phyloP scores from a whole-genome alignment of 495 filamentous ascomycete genomes.

The Staphylotrichum longicolle region DNA sequence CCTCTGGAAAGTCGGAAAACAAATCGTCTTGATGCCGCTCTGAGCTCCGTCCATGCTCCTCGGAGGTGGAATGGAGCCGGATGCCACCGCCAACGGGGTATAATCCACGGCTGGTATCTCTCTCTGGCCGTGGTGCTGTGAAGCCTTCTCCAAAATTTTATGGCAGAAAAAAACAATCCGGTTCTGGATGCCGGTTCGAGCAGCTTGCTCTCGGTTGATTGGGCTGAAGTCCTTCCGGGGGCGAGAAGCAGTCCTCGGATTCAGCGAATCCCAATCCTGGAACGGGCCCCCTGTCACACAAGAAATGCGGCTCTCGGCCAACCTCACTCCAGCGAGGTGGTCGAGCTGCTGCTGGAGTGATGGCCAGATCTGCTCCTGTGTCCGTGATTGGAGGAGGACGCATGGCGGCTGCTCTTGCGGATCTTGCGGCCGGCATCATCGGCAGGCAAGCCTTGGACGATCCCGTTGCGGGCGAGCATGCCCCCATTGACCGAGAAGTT shows the following conservation, averaged over 20 bases:
- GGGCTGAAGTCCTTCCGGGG: constrained; percentile 12
- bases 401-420: constrained; percentile 45
- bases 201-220: constrained; percentile 13
- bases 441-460: constrained; percentile 82
- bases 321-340: constrained; percentile 51
- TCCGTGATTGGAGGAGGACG: constrained; percentile 42
- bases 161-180: constrained; percentile 32
- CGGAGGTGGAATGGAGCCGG: constrained; percentile 23
- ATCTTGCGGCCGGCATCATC: constrained; percentile 50
- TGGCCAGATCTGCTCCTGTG: constrained; percentile 43
- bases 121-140: constrained; percentile 35
- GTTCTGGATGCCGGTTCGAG: constrained; percentile 12
- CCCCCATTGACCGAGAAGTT: constrained; percentile 98
- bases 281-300: constrained; percentile 6
- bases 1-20: constrained; percentile 2
- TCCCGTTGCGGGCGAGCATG: constrained; percentile 77
- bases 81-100: constrained; percentile 28
- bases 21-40: constrained; percentile 17
- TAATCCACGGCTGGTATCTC: constrained; percentile 26
- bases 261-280: constrained; percentile 23
- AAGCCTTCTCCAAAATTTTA: constrained; percentile 51
- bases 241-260: constrained; percentile 7
- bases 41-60: background rate
- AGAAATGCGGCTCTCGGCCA: constrained; percentile 18
- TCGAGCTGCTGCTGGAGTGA: constrained; percentile 59